Evolutionary conservation across 164 flowering plant species (phyloP).

Genomic region (Nymphaea colorata): DNA sequence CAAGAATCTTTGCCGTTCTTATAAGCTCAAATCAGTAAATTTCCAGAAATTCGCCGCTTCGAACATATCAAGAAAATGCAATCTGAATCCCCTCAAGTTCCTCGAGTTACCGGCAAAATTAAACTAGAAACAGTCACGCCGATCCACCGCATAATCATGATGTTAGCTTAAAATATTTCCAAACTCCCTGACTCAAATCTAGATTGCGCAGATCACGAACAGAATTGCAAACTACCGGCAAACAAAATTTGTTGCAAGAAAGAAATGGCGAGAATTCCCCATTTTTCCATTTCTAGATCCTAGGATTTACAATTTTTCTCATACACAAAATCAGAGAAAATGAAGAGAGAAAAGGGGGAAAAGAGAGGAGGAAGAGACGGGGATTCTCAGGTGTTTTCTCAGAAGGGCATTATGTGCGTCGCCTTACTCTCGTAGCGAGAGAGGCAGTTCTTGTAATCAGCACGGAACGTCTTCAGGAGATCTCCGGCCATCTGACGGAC

Average conservation of each 20-base stretch:
- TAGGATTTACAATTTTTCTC: background rate
- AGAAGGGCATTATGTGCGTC: conserved; percentile 85
- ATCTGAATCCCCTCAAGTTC: no score
- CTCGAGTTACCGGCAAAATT: no score
- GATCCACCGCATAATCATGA: background rate
- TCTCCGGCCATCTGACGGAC: conserved; percentile 65
- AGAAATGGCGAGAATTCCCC: background rate
- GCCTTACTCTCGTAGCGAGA: conserved; percentile 68
- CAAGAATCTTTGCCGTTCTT: no score
- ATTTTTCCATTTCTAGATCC: background rate
- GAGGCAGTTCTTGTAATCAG: conserved; percentile 41
- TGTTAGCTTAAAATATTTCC: background rate
- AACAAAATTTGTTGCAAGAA: background rate
- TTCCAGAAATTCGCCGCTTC: no score
- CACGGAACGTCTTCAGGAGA: conserved; percentile 55
- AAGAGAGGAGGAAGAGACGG: no score
- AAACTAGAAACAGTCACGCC: background rate
- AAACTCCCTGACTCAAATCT: background rate
- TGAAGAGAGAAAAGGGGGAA: background rate
- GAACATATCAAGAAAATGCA: no score
- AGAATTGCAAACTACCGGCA: no score
- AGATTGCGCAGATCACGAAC: background rate
- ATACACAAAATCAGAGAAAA: background rate
- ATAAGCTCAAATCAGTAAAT: no score
- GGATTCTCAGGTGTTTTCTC: conserved; percentile 6